Evolutionary conservation across 1,284 basidiomycete genomes (phyloP).

Genomic region (Cutaneotrichosporon cavernicola): DNA sequence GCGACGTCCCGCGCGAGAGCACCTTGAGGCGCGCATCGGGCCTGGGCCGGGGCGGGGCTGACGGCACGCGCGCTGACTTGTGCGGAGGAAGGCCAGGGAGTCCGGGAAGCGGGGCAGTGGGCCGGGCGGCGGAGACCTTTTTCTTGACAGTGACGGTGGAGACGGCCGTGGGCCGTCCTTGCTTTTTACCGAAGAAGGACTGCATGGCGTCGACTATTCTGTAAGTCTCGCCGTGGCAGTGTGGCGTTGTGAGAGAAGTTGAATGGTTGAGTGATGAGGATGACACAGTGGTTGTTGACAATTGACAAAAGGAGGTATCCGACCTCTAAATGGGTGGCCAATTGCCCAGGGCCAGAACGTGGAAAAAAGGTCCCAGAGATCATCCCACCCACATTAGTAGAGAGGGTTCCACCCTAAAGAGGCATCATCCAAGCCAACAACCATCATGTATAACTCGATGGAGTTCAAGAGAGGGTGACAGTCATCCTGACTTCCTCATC

Average conservation of each 20-base stretch:
- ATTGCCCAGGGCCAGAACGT: not conserved
- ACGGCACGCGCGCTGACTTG: not conserved
- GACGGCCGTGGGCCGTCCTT: slow-evolving; percentile 19
- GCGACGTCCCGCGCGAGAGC: not conserved
- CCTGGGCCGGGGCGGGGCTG: not conserved
- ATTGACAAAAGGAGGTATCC: not conserved
- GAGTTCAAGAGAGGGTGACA: no score
- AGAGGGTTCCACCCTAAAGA: not conserved
- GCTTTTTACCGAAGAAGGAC: slow-evolving; percentile 36
- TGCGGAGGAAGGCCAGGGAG: not conserved
- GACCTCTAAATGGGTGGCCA: not conserved
- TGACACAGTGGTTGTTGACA: slow-evolving; percentile 7
- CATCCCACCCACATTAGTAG: no score
- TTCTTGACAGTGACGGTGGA: slow-evolving; percentile 32
- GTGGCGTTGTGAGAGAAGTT: not conserved
- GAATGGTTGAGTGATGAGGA: not conserved
- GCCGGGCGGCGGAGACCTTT: slow-evolving; percentile 14
- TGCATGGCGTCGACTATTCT: slow-evolving; percentile 23
- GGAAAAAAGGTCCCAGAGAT: not conserved
- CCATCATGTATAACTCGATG: no score
- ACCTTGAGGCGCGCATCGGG: not conserved
- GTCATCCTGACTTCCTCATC: no score
- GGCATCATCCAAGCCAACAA: no score
- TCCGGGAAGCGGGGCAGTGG: not conserved
- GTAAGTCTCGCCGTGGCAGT: not conserved